Evolutionary conservation across 495 filamentous ascomycete species (phyloP), one percentile per base, ranked within the genome.

Genomic region (Trichoderma virens): DNA sequence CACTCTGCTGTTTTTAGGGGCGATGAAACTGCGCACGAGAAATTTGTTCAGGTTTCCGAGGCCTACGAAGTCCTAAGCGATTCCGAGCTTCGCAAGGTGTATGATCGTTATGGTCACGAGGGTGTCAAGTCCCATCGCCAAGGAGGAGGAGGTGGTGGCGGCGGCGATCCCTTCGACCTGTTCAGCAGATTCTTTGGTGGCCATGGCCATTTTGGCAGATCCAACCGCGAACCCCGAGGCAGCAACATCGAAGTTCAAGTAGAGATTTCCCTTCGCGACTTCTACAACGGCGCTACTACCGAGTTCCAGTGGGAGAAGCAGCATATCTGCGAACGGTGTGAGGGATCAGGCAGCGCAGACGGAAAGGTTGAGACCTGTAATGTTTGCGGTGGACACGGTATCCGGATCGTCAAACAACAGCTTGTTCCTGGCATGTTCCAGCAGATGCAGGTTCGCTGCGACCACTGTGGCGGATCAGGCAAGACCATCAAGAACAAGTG

Each of bases 161-260:
- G 82, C 61, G 87, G 96, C 75, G 93, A 98, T 72, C 94, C 94
- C 20, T 98, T 99, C 78, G 94, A 99, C 72, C 78, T 99, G 28
- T 99, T 99, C 82, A 91, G 87, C 59, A 89, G 92, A 61, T 98
- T 99, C 85, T 99, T 99, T 72, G 94, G 94, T 70, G 94, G 94
- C 45, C 87, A 89, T 23, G 82, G 82, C 16, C 93, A 94, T 76
- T 96, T 91, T 61, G 85, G 88, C 66, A 77, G 78, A 65, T 85
- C 86, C 38, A 80, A 82, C 14, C 89, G 90, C 28, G 87, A 95
- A 71, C 85, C 93, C 13, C 84, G 88, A 8, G 94, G 94, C 0
- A 94, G 88, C 18, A 90, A 95, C 71, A 91, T 94, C 83, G 94
- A 99, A 77, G 85, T 97, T 63, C 85, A 88, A 59, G 83, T 98